Conservation (phyloP, 345 rosid genomes). For the Melaleuca alternifolia region DNA sequence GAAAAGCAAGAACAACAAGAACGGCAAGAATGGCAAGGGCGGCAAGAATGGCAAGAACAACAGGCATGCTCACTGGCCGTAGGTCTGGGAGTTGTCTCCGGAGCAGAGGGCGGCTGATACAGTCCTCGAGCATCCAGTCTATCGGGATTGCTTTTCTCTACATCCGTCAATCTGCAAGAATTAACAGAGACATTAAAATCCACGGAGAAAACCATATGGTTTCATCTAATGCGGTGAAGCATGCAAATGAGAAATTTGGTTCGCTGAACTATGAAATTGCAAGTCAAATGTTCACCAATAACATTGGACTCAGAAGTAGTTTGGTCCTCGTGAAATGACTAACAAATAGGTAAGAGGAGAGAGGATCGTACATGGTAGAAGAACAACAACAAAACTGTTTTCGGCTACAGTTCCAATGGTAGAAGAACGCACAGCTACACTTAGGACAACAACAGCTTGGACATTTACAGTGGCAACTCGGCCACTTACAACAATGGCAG, state of each 20-base stretch:
- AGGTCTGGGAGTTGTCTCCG: not conserved
- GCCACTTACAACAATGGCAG: slow-evolving; percentile 1
- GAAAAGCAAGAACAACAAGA: not conserved
- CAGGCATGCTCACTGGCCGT: not conserved
- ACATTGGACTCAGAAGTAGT: not conserved
- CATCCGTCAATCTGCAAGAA: not conserved
- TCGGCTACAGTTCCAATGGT: slow-evolving; percentile 25
- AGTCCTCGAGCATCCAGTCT: not conserved
- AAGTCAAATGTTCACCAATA: not conserved
- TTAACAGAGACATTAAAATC: not conserved
- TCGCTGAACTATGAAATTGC: not conserved
- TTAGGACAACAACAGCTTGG: slow-evolving; percentile 1
- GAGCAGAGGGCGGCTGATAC: not conserved
- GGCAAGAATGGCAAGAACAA: not conserved
- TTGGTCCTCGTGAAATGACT: not conserved
- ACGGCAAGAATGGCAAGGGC: not conserved
- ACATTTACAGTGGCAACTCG: not conserved
- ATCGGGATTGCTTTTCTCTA: not conserved
- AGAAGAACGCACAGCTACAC: slow-evolving; percentile 34
- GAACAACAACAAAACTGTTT: slow-evolving; percentile 16
- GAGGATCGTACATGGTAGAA: slow-evolving; percentile 21
- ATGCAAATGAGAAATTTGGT: not conserved
- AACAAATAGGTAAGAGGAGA: not conserved
- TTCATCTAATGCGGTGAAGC: not conserved
- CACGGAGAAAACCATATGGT: not conserved